Evolutionary conservation across 768 basidiomycete species (phyloP), one percentile per base, ranked within the genome.

Genomic region (Lenzites betulinus): DNA sequence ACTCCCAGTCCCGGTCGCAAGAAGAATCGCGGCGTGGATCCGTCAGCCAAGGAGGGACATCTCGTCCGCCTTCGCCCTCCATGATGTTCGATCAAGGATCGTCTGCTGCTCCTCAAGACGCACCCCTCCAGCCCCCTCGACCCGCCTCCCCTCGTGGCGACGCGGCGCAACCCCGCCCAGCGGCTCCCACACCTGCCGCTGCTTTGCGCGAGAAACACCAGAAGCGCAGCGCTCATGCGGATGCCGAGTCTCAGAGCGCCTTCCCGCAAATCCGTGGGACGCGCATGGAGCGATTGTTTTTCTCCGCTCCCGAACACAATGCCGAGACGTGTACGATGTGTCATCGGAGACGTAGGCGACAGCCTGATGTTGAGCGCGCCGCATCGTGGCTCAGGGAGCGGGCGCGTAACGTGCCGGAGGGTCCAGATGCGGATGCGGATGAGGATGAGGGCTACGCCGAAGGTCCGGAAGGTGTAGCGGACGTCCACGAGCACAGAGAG

Each of bases 251-350:
- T 3, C 56, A 70, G 64, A 80, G 85, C 0, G 87, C 90, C 1
- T 93, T 97, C 76, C 94, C 94, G 0, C 83, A 86, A 60, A 94
- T 95, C 46, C 84, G 89, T 22, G 92, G 90, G 9, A 84, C 84
- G 44, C 85, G 82, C 43, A 80, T 93, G 39, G 92, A 96, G 69
- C 79, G 83, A 0, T 74, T 95, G 51, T 94, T 95, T 76, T 93
- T 92, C 74, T 85, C 86, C 47, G 85, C 88, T 1, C 88, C 90
- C 2, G 85, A 85, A 44, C 92, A 94, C 64, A 84, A 92, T 64
- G 78, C 82, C 20, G 79, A 80, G 60, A 89, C 87, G 2, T 91
- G 90, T 68, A 79, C 78, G 2, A 79, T 86, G 51, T 93, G 92
- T 67, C 81, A 82, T 67, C 77, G 85, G 35, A 77, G 78, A 26